A percentile compares a stretch with the other conserved stretches of the same genome.
Evolutionary conservation across 1,139 yeast genomes (phyloP).

Genomic region (Diutina catenulata): DNA sequence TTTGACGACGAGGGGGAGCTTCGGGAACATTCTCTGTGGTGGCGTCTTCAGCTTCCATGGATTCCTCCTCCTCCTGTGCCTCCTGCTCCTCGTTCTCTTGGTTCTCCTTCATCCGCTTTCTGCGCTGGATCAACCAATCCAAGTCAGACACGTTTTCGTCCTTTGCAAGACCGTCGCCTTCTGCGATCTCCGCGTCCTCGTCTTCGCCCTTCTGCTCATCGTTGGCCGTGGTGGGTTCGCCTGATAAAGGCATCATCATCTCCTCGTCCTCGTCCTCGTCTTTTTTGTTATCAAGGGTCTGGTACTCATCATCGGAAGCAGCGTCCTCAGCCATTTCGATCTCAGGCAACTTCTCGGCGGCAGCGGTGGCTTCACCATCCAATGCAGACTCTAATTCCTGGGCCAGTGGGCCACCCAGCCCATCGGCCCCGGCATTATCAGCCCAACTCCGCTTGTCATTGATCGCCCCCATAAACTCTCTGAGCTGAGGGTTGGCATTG

Average conservation of each 20-base stretch:
- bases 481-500: constrained; percentile 52
- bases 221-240: constrained; percentile 8
- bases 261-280: constrained; percentile 12
- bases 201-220: neutral
- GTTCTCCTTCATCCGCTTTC: constrained; percentile 59
- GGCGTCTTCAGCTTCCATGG: constrained; percentile 11
- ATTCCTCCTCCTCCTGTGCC: constrained; percentile 8
- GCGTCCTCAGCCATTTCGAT: constrained; percentile 24
- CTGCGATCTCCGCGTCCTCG: neutral
- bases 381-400: constrained; percentile 31
- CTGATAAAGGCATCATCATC: constrained; percentile 8
- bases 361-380: constrained; percentile 14
- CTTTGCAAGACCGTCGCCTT: constrained; percentile 18
- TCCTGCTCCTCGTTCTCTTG: constrained; percentile 13
- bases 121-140: constrained; percentile 78
- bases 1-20: too few species aligned
- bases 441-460: constrained; percentile 66
- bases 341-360: constrained; percentile 9
- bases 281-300: constrained; percentile 27
- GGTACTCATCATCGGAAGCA: constrained; percentile 61
- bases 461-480: constrained; percentile 76
- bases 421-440: constrained; percentile 51
- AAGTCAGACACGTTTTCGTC: constrained; percentile 60
- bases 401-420: constrained; percentile 38
- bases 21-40: too few species aligned